Percentiles rank a stretch among this genome's conserved stretches.
phyloP scores from a whole-genome alignment of 2,329 filamentous ascomycete species.

The Xylariaceae sp. region DNA sequence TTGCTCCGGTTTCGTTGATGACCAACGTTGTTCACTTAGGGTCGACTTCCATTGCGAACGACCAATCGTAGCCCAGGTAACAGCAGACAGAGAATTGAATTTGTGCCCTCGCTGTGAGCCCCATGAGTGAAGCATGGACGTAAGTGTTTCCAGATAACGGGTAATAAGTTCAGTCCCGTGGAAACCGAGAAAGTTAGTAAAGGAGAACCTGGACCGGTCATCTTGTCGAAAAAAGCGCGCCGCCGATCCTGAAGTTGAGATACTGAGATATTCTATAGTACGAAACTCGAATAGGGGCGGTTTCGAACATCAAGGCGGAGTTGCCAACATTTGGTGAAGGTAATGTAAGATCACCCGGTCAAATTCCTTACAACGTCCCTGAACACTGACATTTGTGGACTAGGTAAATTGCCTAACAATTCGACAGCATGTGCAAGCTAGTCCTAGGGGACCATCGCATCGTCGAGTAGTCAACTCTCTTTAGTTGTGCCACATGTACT shows the following conservation, averaged over 20 bases:
- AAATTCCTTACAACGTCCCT: neutral
- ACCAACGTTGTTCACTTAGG: neutral
- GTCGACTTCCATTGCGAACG: neutral
- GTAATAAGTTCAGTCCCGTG: neutral
- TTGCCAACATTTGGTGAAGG: neutral
- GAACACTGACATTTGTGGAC: neutral
- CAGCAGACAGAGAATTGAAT: neutral
- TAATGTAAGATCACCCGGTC: neutral
- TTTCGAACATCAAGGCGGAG: neutral
- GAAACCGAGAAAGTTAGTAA: neutral
- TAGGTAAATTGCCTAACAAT: no score
- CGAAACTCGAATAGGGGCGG: neutral
- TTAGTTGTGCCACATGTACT: slow-evolving; percentile 63
- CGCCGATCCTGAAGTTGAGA: neutral
- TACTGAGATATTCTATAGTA: neutral
- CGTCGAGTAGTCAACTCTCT: neutral
- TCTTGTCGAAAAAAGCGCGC: neutral
- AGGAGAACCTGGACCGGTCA: neutral
- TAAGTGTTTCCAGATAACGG: neutral
- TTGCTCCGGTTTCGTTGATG: neutral
- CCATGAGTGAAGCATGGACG: neutral
- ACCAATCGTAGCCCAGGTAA: neutral
- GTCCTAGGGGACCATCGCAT: neutral
- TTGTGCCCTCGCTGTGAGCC: neutral
- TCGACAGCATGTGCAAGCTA: no score